phyloP scores from a whole-genome alignment of 805 yeast species.

The Lipomyces japonicus region DNA sequence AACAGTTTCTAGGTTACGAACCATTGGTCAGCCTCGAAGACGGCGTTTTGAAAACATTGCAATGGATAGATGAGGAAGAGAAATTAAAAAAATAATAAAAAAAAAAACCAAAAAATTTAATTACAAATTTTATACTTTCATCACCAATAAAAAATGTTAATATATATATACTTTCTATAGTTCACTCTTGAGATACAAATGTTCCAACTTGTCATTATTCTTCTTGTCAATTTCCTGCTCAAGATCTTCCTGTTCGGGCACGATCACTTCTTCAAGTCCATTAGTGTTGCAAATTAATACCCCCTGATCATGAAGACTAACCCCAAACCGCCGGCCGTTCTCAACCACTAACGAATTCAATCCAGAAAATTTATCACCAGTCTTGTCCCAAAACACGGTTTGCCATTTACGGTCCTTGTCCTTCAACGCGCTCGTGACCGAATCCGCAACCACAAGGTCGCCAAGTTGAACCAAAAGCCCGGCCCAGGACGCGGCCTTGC shows the following conservation, averaged over 20 bases:
- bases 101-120: too few relatives aligned
- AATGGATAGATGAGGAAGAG: slow-evolving; percentile 76
- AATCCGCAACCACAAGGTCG: slow-evolving; percentile 21
- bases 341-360: slow-evolving; percentile 20
- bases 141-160: background rate
- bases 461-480: slow-evolving; percentile 20
- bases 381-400: slow-evolving; percentile 24
- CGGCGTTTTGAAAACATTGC: slow-evolving; percentile 74
- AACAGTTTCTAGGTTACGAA: slow-evolving; percentile 64
- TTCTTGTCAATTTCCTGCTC: slow-evolving; percentile 4
- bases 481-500: slow-evolving; percentile 22
- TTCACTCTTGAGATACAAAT: slow-evolving; percentile 23
- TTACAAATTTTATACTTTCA: background rate
- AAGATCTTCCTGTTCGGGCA: background rate
- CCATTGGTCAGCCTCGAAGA: slow-evolving; percentile 76
- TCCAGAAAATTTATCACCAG: slow-evolving; percentile 22
- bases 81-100: background rate
- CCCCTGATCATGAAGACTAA: slow-evolving; percentile 23
- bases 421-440: slow-evolving; percentile 16
- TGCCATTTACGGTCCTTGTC: slow-evolving; percentile 23
- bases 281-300: slow-evolving; percentile 24
- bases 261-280: slow-evolving; percentile 24
- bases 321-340: slow-evolving; percentile 28
- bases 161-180: slow-evolving; percentile 9
- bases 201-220: slow-evolving; percentile 20